phyloP scores from a whole-genome alignment of 768 basidiomycete species.

The Lepiota venenata region DNA sequence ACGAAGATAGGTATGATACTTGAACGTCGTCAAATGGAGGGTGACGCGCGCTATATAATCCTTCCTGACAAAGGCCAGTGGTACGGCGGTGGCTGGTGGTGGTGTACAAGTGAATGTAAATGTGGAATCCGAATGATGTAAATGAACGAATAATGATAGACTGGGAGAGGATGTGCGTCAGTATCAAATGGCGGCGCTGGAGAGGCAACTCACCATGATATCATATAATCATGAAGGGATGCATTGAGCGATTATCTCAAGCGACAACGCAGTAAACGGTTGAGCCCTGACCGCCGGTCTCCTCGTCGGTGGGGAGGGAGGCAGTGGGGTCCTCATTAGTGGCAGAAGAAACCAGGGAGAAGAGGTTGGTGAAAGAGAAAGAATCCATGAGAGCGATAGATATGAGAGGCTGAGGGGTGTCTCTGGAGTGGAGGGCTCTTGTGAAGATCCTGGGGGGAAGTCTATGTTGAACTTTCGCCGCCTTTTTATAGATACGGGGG shows the following conservation, averaged over 20 bases:
- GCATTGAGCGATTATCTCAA: not conserved
- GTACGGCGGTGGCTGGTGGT: not conserved
- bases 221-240: too few species aligned
- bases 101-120: not conserved
- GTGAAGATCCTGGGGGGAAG: not conserved
- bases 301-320: conserved; percentile 6
- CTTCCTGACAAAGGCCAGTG: not conserved
- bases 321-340: not conserved
- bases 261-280: conserved; percentile 1
- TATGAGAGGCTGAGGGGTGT: too few species aligned
- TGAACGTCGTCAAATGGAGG: not conserved
- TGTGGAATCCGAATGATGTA: not conserved
- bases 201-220: not conserved
- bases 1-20: not conserved
- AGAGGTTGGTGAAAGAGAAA: not conserved
- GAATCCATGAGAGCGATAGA: not conserved
- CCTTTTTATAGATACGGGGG: too few species aligned
- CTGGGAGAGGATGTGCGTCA: too few species aligned
- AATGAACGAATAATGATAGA: not conserved
- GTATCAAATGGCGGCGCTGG: not conserved
- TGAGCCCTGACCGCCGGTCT: not conserved
- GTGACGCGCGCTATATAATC: not conserved
- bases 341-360: not conserved
- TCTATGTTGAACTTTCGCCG: too few species aligned
- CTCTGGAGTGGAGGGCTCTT: not conserved